phyloP scores from a whole-genome alignment of 148 eudicot genomes.

The Nepenthes gracilis region DNA sequence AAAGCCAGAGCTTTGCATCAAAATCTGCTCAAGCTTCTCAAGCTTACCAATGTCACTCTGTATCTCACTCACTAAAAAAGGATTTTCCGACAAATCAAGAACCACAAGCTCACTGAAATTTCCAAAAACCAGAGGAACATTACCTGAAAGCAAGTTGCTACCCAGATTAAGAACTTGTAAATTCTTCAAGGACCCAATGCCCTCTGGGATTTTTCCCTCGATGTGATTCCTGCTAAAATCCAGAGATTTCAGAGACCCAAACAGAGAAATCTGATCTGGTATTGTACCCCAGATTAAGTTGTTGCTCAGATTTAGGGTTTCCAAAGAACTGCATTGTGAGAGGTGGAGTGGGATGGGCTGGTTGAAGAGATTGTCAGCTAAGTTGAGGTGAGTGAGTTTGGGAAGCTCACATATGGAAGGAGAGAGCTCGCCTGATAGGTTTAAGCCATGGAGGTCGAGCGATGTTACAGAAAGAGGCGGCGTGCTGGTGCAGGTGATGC shows the following conservation, averaged over 20 bases:
- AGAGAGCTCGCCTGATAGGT: slow-evolving; percentile 83
- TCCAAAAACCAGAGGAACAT: slow-evolving; percentile 48
- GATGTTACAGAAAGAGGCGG: slow-evolving; percentile 31
- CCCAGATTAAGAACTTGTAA: slow-evolving; percentile 60
- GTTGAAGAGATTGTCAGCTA: slow-evolving; percentile 64
- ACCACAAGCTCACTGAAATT: slow-evolving; percentile 49
- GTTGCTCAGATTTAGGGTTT: slow-evolving; percentile 48
- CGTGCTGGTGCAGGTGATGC: slow-evolving; percentile 27
- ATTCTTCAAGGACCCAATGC: slow-evolving; percentile 41
- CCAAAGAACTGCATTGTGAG: slow-evolving; percentile 46
- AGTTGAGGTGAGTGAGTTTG: slow-evolving; percentile 41
- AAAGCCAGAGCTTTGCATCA: slow-evolving; percentile 63
- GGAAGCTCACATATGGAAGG: slow-evolving; percentile 44
- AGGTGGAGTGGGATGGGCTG: slow-evolving; percentile 80
- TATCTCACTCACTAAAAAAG: slow-evolving; percentile 53
- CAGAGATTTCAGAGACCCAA: slow-evolving; percentile 41
- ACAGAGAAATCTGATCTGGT: slow-evolving; percentile 73
- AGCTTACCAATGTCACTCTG: slow-evolving; percentile 54
- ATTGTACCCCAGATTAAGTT: slow-evolving; percentile 83
- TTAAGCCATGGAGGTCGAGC: slow-evolving; percentile 45
- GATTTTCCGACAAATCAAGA: slow-evolving; percentile 75
- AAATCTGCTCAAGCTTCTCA: slow-evolving; percentile 51
- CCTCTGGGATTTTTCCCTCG: slow-evolving; percentile 65
- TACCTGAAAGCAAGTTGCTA: slow-evolving; percentile 64
- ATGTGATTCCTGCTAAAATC: slow-evolving; percentile 70